These are phyloP conservation scores for Silene latifolia DNA, from an alignment of 148 eudicot genomes.

Conservation along the genomic window DNA sequence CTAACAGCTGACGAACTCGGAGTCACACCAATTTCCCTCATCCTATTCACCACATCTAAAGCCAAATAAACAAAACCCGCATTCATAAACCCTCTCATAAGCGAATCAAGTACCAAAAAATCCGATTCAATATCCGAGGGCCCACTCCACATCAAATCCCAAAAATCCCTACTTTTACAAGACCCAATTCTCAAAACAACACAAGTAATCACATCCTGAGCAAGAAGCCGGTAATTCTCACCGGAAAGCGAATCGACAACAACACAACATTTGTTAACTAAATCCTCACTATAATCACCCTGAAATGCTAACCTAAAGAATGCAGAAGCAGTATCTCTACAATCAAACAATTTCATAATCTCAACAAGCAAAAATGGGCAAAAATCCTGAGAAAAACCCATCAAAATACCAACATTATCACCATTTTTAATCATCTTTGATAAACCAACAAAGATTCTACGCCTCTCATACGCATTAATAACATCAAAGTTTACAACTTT, in stretches of 20 bases:
- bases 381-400: constrained; percentile 46
- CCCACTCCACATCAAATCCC: constrained; percentile 59
- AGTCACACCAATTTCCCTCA: constrained; percentile 53
- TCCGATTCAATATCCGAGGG: constrained; percentile 46
- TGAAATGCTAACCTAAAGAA: constrained; percentile 60
- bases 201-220: constrained; percentile 76
- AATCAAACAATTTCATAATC: constrained; percentile 49
- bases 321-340: constrained; percentile 46
- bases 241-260: constrained; percentile 53
- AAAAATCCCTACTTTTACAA: constrained; percentile 46
- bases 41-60: constrained; percentile 47
- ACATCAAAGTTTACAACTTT: constrained; percentile 27
- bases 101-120: constrained; percentile 71
- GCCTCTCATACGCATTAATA: constrained; percentile 59
- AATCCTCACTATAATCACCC: constrained; percentile 42
- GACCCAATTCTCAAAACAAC: constrained; percentile 55
- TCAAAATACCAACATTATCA: constrained; percentile 30
- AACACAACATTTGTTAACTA: constrained; percentile 43
- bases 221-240: constrained; percentile 36
- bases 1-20: constrained; percentile 57
- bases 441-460: constrained; percentile 48
- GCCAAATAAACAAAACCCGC: constrained; percentile 52
- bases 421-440: constrained; percentile 44
- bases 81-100: constrained; percentile 72
- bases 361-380: constrained; percentile 59